Evolutionary conservation across 148 eudicot genomes (phyloP), one percentile per base, ranked within the genome.

Genomic region (Rhododendron molle): DNA sequence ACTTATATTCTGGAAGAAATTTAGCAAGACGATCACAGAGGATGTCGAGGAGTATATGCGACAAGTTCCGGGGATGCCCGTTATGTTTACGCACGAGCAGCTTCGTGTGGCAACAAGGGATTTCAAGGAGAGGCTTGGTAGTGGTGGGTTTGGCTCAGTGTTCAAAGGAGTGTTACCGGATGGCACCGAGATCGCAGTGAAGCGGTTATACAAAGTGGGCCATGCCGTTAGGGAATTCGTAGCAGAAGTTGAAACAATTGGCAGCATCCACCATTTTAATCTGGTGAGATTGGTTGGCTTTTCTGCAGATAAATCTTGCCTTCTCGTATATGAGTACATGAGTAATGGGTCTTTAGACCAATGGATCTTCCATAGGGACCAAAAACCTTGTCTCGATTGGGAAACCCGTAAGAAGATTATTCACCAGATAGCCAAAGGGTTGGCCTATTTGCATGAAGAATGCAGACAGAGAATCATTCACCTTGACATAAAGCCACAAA

Each of bases 401-500:
- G 67, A 83, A 73, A 74, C 79, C 20, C 26, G 85, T 9, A 83
- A 83, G 80, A 73, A 74, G 47, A 36, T 83, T 83, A 50, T 6
- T 18, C 79, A 49, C 16, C 65, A 83, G 32, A 83, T 83, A 49
- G 85, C 85, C 44, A 84, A 84, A 52, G 86, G 86, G 21, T 52
- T 84, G 54, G 86, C 86, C 21, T 84, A 76, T 74, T 56, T 84
- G 38, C 86, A 84, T 26, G 86, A 84, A 84, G 86, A 84, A 38
- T 84, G 86, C 32, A 34, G 86, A 9, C 80, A 84, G 52, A 84
- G 86, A 76, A 84, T 84, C 32, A 84, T 84, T 46, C 86, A 84
- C 69, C 86, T 73, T 36, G 85, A 83, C 56, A 84, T 84, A 74
- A 84, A 84, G 80, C 85, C 85, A 47, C 85, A 83, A 50, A 83